Conservation (phyloP, 192 early-diverging fungal genomes). For the Gaertneriomyces sp. region DNA sequence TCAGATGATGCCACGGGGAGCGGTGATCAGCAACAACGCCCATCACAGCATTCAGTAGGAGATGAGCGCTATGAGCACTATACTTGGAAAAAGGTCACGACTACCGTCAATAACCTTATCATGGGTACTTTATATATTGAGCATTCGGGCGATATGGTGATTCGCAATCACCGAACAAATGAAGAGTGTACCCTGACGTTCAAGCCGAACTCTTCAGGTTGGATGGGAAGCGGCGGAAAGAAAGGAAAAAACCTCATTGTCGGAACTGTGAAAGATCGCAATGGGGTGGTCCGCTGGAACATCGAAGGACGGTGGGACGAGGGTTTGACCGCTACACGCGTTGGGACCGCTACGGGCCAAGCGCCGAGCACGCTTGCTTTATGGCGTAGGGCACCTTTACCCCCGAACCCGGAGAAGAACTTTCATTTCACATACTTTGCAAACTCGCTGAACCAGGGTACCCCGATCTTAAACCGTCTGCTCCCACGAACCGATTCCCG, state of each 20-base stretch:
- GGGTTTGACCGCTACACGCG: conserved; percentile 13
- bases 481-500: conserved; percentile 80
- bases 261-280: conserved; percentile 35
- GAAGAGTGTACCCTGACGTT: conserved; percentile 74
- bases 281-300: conserved; percentile 29
- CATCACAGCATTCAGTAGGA: no score
- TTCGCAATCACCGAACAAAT: conserved; percentile 78
- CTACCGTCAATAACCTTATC: conserved; percentile 82
- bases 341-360: conserved; percentile 3
- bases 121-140: conserved; percentile 81
- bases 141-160: conserved; percentile 80
- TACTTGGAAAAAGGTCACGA: conserved; percentile 77
- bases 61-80: conserved; percentile 60
- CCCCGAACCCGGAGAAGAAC: conserved; percentile 24
- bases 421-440: conserved; percentile 79
- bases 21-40: conserved; percentile 44
- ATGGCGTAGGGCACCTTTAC: conserved; percentile 23
- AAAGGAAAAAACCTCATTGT: conserved; percentile 40
- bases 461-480: conserved; percentile 49
- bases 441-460: conserved; percentile 70
- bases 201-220: conserved; percentile 54
- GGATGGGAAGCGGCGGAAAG: conserved; percentile 65
- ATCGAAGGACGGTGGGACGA: conserved; percentile 42
- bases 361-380: conserved; percentile 7
- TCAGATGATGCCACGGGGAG: conserved; percentile 31